Evolutionary conservation across 345 rosid genomes (phyloP), one percentile per base, ranked within the genome.

Genomic region (Anastatica hierochuntica): DNA sequence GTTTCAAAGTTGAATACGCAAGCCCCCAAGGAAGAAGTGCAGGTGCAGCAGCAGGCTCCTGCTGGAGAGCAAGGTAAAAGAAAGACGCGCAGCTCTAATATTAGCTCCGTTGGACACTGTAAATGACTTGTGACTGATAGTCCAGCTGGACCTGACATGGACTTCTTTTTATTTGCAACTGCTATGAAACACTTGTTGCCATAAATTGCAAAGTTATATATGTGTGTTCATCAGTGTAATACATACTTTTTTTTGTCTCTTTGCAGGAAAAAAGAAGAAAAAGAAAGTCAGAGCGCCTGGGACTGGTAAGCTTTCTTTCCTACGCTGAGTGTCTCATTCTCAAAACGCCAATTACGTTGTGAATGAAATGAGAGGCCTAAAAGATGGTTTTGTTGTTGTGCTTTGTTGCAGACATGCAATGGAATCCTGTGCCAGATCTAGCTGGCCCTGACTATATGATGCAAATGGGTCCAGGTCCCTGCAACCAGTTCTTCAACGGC

Each of bases 391-490:
- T 31, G 3, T 60, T 34, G 20, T 51, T 53, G 47, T 47, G 54
- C 23, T 63, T 53, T 56, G 37, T 50, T 56, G 62, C 58, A 86
- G 95, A 90, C 35, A 47, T 84, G 58, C 85, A 75, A 54, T 88
- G 99, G 95, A 92, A 75, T 75, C 62, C 56, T 27, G 73, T 85
- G 18, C 95, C 82, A 42, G 99, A 94, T 70, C 62, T 78, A 53
- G 76, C 82, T 33, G 78, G 84, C 49, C 90, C 88, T 40, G 87
- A 62, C 60, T 88, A 74, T 74, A 82, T 85, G 97, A 94, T 88
- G 99, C 80, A 85, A 56, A 60, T 79, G 74, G 90, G 81, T 43
- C 89, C 92, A 40, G 60, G 85, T 49, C 73, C 78, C 2, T 21
- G 24, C 24, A 21, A 21, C 14, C 95, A 88, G 53, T 65, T 41